phyloP scores from a whole-genome alignment of 129 eudicot species.

The Pseudognaphalium luteoalbum region DNA sequence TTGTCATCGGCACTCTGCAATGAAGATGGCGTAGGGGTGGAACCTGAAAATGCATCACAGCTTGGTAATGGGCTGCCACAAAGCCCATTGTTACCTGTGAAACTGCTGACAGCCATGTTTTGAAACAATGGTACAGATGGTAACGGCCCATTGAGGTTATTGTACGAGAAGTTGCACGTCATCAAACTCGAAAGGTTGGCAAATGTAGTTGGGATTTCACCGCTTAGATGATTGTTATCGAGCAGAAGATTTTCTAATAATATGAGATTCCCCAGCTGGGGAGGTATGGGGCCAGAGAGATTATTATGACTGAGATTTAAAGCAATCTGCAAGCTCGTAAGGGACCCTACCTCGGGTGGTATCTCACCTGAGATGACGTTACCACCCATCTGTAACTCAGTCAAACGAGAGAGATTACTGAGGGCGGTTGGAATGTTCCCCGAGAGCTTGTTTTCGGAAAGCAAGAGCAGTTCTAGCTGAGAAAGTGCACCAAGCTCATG shows the following conservation, averaged over 20 bases:
- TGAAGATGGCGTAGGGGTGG: conserved; percentile 37
- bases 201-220: conserved; percentile 79
- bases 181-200: conserved; percentile 76
- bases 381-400: conserved; percentile 94
- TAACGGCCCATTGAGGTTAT: conserved; percentile 67
- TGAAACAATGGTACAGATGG: conserved; percentile 69
- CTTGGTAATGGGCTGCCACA: conserved; percentile 79
- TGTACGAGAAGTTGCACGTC: conserved; percentile 80
- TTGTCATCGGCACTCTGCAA: conserved; percentile 24
- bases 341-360: conserved; percentile 76
- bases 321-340: conserved; percentile 77
- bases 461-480: conserved; percentile 70
- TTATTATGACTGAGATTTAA: conserved; percentile 79
- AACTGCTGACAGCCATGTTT: conserved; percentile 71
- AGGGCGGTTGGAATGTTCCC: conserved; percentile 74
- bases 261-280: conserved; percentile 78
- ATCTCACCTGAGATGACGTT: conserved; percentile 71
- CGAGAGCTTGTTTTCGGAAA: conserved; percentile 75
- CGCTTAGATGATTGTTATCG: conserved; percentile 68
- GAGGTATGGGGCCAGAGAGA: conserved; percentile 74
- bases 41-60: conserved; percentile 41
- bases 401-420: conserved; percentile 73
- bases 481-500: conserved; percentile 64
- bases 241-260: conserved; percentile 71
- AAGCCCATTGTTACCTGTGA: conserved; percentile 71